Percentiles rank a stretch among this genome's conserved stretches.
Evolutionary conservation across 345 rosid genomes (phyloP).

Genomic region (Salix udensis): DNA sequence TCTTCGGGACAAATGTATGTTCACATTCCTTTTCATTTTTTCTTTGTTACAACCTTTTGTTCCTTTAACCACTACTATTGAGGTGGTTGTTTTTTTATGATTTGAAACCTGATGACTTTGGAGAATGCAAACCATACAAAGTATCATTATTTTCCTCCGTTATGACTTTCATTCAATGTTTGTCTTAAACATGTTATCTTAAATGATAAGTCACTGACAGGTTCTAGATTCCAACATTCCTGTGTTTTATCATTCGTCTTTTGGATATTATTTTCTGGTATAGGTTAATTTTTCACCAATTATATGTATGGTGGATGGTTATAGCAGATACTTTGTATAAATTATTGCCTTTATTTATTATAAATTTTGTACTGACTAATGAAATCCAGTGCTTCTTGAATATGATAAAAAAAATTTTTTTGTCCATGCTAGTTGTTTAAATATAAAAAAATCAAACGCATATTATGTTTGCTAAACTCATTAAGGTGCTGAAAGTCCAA

Average conservation of each 20-base stretch:
- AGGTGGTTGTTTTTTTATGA: constrained; percentile 9
- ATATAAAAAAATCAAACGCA: too few species aligned
- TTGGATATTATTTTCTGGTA: neutral
- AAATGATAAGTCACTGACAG: neutral
- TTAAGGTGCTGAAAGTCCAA: neutral
- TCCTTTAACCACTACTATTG: neutral
- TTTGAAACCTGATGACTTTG: too few species aligned
- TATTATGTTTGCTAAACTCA: too few species aligned
- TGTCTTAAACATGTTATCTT: neutral
- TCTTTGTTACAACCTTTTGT: constrained; percentile 3
- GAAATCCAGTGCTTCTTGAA: too few species aligned
- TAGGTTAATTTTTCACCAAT: neutral
- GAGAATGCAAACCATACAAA: too few species aligned
- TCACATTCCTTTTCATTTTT: constrained; percentile 13
- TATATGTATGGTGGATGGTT: too few species aligned
- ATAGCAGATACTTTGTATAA: too few species aligned
- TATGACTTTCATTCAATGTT: neutral
- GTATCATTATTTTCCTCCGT: too few species aligned
- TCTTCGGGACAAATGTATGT: constrained; percentile 73
- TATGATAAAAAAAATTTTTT: too few species aligned
- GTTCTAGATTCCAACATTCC: neutral
- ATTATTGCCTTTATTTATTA: neutral
- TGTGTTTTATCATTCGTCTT: neutral
- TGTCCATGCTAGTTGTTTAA: too few species aligned
- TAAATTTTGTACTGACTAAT: too few species aligned